A percentile compares a stretch with the other conserved stretches of the same genome.
Conservation (phyloP, 805 yeast genomes). For the Barnettozyma pratensis region DNA sequence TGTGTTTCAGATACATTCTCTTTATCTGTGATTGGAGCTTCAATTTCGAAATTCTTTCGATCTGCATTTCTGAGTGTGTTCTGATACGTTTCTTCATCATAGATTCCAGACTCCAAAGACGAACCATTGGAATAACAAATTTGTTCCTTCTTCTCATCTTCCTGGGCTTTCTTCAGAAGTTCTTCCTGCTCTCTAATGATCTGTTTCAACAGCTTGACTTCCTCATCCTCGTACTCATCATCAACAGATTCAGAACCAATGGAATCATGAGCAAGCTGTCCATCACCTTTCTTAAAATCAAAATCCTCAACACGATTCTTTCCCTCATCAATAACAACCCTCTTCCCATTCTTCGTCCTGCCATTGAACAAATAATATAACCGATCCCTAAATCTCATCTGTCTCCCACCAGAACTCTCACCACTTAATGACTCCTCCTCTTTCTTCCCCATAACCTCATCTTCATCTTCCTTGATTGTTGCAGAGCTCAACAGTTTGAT, state of each 20-base stretch:
- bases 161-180: background rate
- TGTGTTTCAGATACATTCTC: too few species aligned
- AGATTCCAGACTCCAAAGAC: background rate
- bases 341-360: background rate
- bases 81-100: background rate
- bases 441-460: background rate
- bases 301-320: background rate
- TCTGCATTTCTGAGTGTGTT: background rate
- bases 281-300: background rate
- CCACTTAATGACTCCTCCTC: background rate
- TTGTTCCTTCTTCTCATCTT: background rate
- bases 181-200: background rate
- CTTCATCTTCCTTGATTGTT: background rate
- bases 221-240: background rate
- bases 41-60: background rate
- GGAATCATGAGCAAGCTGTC: background rate
- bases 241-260: background rate
- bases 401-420: background rate
- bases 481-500: background rate
- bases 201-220: background rate
- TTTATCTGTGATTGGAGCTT: too few species aligned
- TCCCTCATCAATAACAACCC: background rate
- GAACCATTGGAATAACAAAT: background rate
- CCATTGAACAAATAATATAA: background rate
- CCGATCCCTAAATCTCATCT: background rate